Base-by-base conservation (phyloP, 176 grass and related monocot genomes). In the Ananas comosus region DNA sequence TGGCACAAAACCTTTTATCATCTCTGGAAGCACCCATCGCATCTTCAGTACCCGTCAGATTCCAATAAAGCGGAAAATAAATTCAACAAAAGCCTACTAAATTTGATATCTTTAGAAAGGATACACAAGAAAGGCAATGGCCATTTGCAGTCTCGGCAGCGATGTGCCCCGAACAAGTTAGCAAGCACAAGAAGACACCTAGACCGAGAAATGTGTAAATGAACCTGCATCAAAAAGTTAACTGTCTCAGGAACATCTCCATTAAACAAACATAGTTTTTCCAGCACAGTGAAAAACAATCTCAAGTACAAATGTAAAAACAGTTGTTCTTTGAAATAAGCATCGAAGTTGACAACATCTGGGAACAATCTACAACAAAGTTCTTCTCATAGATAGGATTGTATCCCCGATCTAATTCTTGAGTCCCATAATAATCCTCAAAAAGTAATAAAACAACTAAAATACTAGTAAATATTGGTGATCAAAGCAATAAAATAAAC, bases 101-200 rank as follows among this genome's bases (percentile, higher is more conserved):
- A 23, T 53, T 61, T 74, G 73, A 61, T 69, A 9, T 49, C 24
- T 69, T 51, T 65, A 17, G 64, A 76, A 72, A 91, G 94, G 94
- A 99, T 93, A 99, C 95, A 74, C 95, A 99, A 73, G 82, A 94
- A 24, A 99, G 87, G 64, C 95, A 99, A 50, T 86, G 80, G 11
- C 70, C 50, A 27, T 88, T 91, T 33, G 88, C 47, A 11, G 95
- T 88, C 81, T 99, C 95, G 1, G 95, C 95, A 48, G 95, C 95
- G 49, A 94, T 75, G 63, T 91, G 95, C 10, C 95, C 95, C 13
- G 85, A 83, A 78, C 95, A 99, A 67, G 87, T 99, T 51, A 99
- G 74, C 73, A 86, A 73, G 67, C 95, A 99, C 49, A 99, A 69
- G 48, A 80, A 76, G 51, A 99, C 57, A 48, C 95, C 90, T 8